Evolutionary conservation across 164 flowering plant species (phyloP).

Genomic region (Platanus orientalis): DNA sequence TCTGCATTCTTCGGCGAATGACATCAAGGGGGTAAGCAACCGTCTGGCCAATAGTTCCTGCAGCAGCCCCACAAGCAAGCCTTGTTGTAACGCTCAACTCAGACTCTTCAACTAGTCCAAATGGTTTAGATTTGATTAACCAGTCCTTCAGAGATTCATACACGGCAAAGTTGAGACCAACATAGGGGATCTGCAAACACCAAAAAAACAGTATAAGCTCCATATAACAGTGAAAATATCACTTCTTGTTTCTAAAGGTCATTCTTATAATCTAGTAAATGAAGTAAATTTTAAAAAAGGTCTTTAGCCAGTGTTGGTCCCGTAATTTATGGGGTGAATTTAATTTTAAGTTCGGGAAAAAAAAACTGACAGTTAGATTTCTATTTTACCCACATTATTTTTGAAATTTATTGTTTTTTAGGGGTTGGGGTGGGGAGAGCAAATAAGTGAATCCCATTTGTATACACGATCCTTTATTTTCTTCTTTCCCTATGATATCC

Average conservation of each 20-base stretch:
- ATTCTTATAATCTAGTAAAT: not conserved
- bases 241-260: not conserved
- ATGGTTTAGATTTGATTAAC: constrained; percentile 58
- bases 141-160: constrained; percentile 93
- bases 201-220: constrained; percentile 9
- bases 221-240: not conserved
- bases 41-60: constrained; percentile 96
- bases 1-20: constrained; percentile 95
- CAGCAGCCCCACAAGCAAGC: constrained; percentile 96
- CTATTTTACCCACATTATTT: too few relatives aligned
- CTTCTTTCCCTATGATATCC: too few relatives aligned
- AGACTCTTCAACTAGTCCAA: constrained; percentile 57
- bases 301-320: too few relatives aligned
- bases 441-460: not conserved
- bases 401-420: too few relatives aligned
- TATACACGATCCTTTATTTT: too few relatives aligned
- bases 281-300: too few relatives aligned
- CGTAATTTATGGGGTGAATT: too few relatives aligned
- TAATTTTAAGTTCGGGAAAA: too few relatives aligned
- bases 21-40: constrained; percentile 98
- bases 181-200: constrained; percentile 73
- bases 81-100: constrained; percentile 78
- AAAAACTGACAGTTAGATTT: too few relatives aligned
- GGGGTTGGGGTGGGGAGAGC: too few relatives aligned
- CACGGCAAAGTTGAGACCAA: constrained; percentile 97